Evolutionary conservation across 2,329 filamentous ascomycete species (phyloP).

Genomic region (Colletotrichum tofieldiae): DNA sequence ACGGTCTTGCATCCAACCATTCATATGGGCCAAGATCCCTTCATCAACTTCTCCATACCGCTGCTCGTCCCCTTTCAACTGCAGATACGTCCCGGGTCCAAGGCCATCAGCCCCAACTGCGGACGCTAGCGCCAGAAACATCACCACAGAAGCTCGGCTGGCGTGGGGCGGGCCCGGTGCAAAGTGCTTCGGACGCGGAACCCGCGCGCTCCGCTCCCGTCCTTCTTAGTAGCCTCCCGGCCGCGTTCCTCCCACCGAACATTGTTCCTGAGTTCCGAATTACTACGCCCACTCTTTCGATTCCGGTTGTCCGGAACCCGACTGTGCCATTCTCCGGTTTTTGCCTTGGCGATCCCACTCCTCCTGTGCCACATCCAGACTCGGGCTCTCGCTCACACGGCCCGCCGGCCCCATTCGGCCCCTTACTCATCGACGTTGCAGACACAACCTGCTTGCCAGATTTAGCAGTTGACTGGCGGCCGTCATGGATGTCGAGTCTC

Average conservation of each 20-base stretch:
- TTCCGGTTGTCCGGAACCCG: slow-evolving; percentile 24
- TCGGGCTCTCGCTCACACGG: slow-evolving; percentile 2
- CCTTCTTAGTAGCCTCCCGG: slow-evolving; percentile 31
- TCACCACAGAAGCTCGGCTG: slow-evolving; percentile 10
- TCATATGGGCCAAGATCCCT: slow-evolving; percentile 16
- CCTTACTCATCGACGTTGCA: neutral
- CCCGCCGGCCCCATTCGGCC: slow-evolving; percentile 4
- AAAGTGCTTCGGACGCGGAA: slow-evolving; percentile 11
- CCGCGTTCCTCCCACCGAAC: slow-evolving; percentile 9
- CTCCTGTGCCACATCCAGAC: neutral
- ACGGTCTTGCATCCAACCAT: neutral
- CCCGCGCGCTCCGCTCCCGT: slow-evolving; percentile 34
- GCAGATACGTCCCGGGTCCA: slow-evolving; percentile 14
- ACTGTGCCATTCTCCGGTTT: slow-evolving; percentile 1
- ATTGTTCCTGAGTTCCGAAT: slow-evolving; percentile 4
- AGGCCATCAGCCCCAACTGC: slow-evolving; percentile 1
- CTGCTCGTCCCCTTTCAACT: slow-evolving; percentile 1
- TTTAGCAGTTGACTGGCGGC: neutral
- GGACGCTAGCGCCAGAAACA: neutral
- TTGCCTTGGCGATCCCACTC: slow-evolving; percentile 5
- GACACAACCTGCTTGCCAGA: neutral
- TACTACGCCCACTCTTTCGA: slow-evolving; percentile 3
- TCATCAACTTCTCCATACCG: neutral
- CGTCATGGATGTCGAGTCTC: slow-evolving; percentile 28
- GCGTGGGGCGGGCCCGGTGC: neutral